phyloP scores from a whole-genome alignment of 345 rosid genomes.

The Arabis hirsuta region DNA sequence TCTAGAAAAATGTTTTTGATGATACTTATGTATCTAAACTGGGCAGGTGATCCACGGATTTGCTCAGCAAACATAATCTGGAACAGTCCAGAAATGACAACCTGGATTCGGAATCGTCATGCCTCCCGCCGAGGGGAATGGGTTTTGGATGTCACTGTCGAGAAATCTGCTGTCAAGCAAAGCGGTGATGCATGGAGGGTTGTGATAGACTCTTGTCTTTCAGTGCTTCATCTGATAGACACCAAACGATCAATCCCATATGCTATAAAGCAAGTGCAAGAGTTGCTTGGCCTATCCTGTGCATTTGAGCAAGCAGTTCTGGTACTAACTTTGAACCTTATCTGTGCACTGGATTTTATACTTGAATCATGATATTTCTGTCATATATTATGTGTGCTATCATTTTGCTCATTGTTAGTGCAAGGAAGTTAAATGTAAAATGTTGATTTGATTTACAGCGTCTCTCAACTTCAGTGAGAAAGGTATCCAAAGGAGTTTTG shows the following conservation, averaged over 20 bases:
- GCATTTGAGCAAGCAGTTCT: constrained; percentile 92
- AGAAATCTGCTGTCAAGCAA: constrained; percentile 71
- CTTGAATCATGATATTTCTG: constrained; percentile 18
- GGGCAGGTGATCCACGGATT: constrained; percentile 85
- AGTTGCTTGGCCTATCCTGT: constrained; percentile 85
- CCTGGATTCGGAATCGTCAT: constrained; percentile 71
- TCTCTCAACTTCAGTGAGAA: constrained; percentile 77
- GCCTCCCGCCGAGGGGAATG: constrained; percentile 63
- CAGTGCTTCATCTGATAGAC: constrained; percentile 79
- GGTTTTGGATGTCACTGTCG: constrained; percentile 75
- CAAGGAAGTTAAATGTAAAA: constrained; percentile 20
- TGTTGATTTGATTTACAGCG: constrained; percentile 62
- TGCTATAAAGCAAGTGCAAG: constrained; percentile 87
- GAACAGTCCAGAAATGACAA: constrained; percentile 69
- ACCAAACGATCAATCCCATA: constrained; percentile 83
- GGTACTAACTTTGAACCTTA: constrained; percentile 51
- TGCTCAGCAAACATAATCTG: constrained; percentile 71
- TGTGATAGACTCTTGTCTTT: constrained; percentile 83
- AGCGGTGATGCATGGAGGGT: constrained; percentile 98
- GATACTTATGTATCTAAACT: constrained; percentile 34
- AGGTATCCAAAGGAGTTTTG: constrained; percentile 84
- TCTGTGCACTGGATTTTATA: neutral
- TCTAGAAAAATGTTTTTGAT: constrained; percentile 24
- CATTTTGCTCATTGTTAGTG: constrained; percentile 10
- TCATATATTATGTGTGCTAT: constrained; percentile 10